phyloP scores from a whole-genome alignment of 805 yeast genomes.

The Ogataea parapolymorpha region DNA sequence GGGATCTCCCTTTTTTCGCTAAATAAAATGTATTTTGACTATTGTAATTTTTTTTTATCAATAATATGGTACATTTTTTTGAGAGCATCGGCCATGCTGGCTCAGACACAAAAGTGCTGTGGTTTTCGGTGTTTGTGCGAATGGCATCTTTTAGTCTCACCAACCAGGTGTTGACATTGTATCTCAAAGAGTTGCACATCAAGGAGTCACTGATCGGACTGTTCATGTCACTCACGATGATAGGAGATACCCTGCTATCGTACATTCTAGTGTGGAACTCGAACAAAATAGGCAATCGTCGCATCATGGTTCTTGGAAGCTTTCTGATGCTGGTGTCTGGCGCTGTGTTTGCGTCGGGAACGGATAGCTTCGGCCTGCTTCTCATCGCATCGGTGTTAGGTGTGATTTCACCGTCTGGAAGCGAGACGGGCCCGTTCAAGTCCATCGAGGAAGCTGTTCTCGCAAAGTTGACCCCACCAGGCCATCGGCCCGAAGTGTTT shows the following conservation, averaged over 20 bases:
- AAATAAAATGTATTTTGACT: not conserved
- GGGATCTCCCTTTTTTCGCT: not conserved
- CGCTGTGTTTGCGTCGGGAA: slow-evolving; percentile 50
- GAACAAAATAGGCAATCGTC: slow-evolving; percentile 63
- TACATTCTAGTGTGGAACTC: slow-evolving; percentile 75
- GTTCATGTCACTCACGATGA: slow-evolving; percentile 76
- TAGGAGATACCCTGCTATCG: slow-evolving; percentile 76
- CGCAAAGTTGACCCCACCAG: slow-evolving; percentile 70
- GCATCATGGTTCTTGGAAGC: slow-evolving; percentile 61
- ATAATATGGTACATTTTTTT: slow-evolving; percentile 33
- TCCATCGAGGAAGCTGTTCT: slow-evolving; percentile 80
- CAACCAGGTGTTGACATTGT: slow-evolving; percentile 72
- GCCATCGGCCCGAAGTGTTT: slow-evolving; percentile 66
- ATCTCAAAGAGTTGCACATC: slow-evolving; percentile 52
- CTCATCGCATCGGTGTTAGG: slow-evolving; percentile 75
- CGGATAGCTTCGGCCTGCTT: slow-evolving; percentile 51
- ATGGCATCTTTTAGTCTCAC: slow-evolving; percentile 75
- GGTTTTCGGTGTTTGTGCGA: slow-evolving; percentile 67
- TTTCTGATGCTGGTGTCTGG: slow-evolving; percentile 70
- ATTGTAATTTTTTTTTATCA: not conserved
- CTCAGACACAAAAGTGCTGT: slow-evolving; percentile 57
- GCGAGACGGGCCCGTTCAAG: slow-evolving; percentile 88
- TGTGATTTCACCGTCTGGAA: slow-evolving; percentile 85
- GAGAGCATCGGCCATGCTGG: slow-evolving; percentile 33
- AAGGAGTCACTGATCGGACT: slow-evolving; percentile 61